Percentiles rank a stretch among this genome's conserved stretches.
Conservation (phyloP, 2,329 filamentous ascomycete species). For the Fusarium phyllophilum region DNA sequence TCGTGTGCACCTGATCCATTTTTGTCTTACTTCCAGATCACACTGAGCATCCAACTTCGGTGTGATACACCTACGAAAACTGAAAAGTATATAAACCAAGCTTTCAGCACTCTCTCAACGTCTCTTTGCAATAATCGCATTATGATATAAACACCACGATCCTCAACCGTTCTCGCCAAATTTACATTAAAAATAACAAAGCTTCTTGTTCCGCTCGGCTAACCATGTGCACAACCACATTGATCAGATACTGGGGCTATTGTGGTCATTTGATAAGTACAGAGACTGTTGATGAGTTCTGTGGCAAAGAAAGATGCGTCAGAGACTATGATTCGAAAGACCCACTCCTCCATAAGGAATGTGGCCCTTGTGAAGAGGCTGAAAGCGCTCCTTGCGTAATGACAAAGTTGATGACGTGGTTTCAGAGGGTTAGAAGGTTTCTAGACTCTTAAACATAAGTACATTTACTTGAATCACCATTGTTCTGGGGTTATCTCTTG, state of each 20-base stretch:
- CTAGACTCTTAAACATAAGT: accelerated
- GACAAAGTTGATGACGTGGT: accelerated
- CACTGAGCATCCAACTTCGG: no score
- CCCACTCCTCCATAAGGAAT: not conserved
- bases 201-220: accelerated
- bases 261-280: not conserved
- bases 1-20: not conserved
- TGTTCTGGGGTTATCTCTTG: accelerated
- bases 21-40: not conserved
- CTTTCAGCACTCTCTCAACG: no score
- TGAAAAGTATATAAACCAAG: not conserved
- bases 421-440: not conserved
- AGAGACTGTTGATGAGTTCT: not conserved
- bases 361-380: not conserved
- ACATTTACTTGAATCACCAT: accelerated
- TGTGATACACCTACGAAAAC: not conserved
- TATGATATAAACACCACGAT: not conserved
- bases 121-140: not conserved
- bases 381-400: not conserved
- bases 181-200: accelerated
- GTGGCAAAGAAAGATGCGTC: not conserved
- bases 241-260: not conserved
- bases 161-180: accelerated
- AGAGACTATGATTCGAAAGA: not conserved
- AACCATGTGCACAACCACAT: not conserved